These are phyloP conservation scores for Ephemerocybe angulata DNA, from an alignment of 768 basidiomycete species.

Conservation along the genomic window DNA sequence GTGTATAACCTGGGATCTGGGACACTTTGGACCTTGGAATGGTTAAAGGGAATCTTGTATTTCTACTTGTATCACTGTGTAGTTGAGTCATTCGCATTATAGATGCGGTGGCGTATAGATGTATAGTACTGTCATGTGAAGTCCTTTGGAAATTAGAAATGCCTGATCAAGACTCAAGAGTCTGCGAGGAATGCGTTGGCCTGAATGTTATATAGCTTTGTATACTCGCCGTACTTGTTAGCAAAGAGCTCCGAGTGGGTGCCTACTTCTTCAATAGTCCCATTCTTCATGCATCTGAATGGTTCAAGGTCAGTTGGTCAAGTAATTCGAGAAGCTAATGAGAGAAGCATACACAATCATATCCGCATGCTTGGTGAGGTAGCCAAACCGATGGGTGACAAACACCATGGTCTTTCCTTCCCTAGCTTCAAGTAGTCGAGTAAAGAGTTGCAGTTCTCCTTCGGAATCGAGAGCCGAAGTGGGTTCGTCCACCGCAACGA, in stretches of 20 bases:
- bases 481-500: slow-evolving; percentile 63
- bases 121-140: too few relatives aligned
- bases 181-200: background rate
- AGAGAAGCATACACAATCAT: slow-evolving; percentile 64
- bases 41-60: too few relatives aligned
- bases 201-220: background rate
- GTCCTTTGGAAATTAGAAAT: too few relatives aligned
- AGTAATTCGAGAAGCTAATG: too few relatives aligned
- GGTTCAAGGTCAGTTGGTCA: too few relatives aligned
- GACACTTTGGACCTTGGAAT: too few relatives aligned
- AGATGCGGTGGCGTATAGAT: too few relatives aligned
- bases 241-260: background rate
- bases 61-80: too few relatives aligned
- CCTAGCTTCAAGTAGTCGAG: slow-evolving; percentile 59
- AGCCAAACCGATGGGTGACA: slow-evolving; percentile 70
- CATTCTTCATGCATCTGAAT: background rate
- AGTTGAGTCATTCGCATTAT: too few relatives aligned
- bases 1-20: too few relatives aligned
- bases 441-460: slow-evolving; percentile 73
- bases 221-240: background rate
- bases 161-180: too few relatives aligned
- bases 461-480: slow-evolving; percentile 70
- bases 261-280: background rate
- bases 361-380: slow-evolving; percentile 67
- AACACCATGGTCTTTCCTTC: slow-evolving; percentile 81